Conservation (phyloP, 2,329 filamentous ascomycete species). For the Scytalidium lignicola region DNA sequence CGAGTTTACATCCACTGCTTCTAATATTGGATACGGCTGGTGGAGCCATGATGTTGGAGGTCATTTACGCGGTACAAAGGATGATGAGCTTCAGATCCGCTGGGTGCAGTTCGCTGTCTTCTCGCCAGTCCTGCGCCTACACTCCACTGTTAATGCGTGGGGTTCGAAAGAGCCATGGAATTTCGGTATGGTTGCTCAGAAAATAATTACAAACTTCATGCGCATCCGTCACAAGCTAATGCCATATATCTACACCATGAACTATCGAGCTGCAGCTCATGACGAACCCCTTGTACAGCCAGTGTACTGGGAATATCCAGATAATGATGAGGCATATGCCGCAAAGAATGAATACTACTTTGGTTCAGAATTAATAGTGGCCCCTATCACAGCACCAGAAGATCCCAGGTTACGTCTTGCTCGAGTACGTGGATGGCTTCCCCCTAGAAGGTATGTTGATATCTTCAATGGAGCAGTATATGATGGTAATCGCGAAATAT, state of each 20-base stretch:
- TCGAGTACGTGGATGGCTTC: constrained; percentile 50
- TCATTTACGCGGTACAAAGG: constrained; percentile 49
- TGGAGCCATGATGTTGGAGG: constrained; percentile 67
- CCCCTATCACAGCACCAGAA: constrained; percentile 49
- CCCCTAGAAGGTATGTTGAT: constrained; percentile 49
- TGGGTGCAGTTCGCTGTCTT: constrained; percentile 60
- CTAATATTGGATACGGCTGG: constrained; percentile 64
- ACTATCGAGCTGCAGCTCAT: constrained; percentile 37
- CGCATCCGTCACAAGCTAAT: constrained; percentile 52
- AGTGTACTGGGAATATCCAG: constrained; percentile 57
- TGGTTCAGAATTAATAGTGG: constrained; percentile 50
- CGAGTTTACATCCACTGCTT: constrained; percentile 61
- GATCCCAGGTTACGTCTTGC: constrained; percentile 41
- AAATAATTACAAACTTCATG: constrained; percentile 44
- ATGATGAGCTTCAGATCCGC: constrained; percentile 53
- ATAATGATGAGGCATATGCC: constrained; percentile 46
- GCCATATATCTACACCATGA: constrained; percentile 57
- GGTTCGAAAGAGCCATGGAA: constrained; percentile 59
- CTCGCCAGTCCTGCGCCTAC: constrained; percentile 56
- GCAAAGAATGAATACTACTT: constrained; percentile 56
- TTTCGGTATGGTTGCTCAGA: constrained; percentile 40
- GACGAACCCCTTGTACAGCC: constrained; percentile 52
- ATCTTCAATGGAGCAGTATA: constrained; percentile 54
- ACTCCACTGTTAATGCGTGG: constrained; percentile 54
- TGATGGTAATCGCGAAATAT: constrained; percentile 48